A percentile compares a stretch with the other conserved stretches of the same genome.
These are phyloP conservation scores for Ceratobasidium theobromae DNA, from an alignment of 1,284 basidiomycete species.

Conservation along the genomic window DNA sequence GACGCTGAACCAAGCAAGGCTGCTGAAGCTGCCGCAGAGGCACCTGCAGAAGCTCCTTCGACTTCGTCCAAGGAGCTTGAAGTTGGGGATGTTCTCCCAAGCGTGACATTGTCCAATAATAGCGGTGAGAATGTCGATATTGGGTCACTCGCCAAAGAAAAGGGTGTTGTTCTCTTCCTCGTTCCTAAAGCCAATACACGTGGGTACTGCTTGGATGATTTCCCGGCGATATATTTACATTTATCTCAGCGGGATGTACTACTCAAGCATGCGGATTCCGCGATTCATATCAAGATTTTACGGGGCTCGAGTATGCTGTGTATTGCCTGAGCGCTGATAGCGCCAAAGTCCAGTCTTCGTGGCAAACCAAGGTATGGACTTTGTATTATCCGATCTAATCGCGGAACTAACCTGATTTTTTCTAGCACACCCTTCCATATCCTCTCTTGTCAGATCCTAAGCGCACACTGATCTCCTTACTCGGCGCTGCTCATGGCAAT, in stretches of 20 bases:
- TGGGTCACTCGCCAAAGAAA: slow-evolving; percentile 58
- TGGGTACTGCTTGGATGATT: too few relatives aligned
- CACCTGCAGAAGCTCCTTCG: slow-evolving; percentile 39
- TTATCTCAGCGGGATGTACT: slow-evolving; percentile 75
- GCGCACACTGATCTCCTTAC: slow-evolving; percentile 70
- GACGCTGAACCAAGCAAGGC: slow-evolving; percentile 33
- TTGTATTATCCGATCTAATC: not conserved
- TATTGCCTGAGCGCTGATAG: slow-evolving; percentile 86
- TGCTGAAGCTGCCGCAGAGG: slow-evolving; percentile 39
- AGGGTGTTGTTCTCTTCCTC: slow-evolving; percentile 81
- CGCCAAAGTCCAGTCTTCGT: slow-evolving; percentile 75
- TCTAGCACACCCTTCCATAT: slow-evolving; percentile 79
- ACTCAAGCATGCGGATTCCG: slow-evolving; percentile 87
- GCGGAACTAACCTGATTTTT: not conserved
- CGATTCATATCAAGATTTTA: slow-evolving; percentile 77
- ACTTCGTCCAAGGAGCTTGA: slow-evolving; percentile 49
- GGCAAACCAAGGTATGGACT: slow-evolving; percentile 72
- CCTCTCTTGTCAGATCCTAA: slow-evolving; percentile 85
- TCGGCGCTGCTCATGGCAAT: slow-evolving; percentile 73
- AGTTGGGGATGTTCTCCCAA: slow-evolving; percentile 77
- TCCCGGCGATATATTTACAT: slow-evolving; percentile 7
- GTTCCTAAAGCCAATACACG: slow-evolving; percentile 84
- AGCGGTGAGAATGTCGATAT: slow-evolving; percentile 70
- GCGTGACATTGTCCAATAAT: slow-evolving; percentile 74
- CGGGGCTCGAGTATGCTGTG: slow-evolving; percentile 66